Conservation (phyloP, 2,329 filamentous ascomycete genomes). For the Alternaria atra region DNA sequence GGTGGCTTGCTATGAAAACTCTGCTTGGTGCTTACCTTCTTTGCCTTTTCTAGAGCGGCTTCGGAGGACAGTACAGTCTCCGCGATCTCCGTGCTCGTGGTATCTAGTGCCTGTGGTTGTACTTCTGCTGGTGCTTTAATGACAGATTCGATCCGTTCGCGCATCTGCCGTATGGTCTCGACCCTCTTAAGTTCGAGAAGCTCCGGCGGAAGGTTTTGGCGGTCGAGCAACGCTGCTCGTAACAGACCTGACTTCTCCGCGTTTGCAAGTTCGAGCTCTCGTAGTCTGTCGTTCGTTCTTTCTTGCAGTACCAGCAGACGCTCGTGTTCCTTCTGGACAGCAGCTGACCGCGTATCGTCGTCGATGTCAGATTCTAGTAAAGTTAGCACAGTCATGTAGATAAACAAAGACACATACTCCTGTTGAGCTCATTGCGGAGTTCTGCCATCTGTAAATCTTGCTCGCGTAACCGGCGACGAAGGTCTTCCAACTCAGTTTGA, state of each 20-base stretch:
- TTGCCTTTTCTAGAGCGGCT: slow-evolving; percentile 47
- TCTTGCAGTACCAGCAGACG: slow-evolving; percentile 47
- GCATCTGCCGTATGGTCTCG: slow-evolving; percentile 45
- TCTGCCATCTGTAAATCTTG: slow-evolving; percentile 49
- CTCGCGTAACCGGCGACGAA: slow-evolving; percentile 46
- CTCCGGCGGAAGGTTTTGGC: slow-evolving; percentile 44
- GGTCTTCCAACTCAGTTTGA: slow-evolving; percentile 47
- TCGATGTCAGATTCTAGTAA: slow-evolving; percentile 39
- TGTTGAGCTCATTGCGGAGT: slow-evolving; percentile 49
- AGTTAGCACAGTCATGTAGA: slow-evolving; percentile 1
- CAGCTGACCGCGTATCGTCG: slow-evolving; percentile 41
- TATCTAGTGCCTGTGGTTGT: slow-evolving; percentile 42
- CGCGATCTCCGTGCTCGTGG: slow-evolving; percentile 46
- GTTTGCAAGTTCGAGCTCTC: slow-evolving; percentile 47
- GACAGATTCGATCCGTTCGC: slow-evolving; percentile 45
- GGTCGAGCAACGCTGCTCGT: slow-evolving; percentile 44
- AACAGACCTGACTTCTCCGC: slow-evolving; percentile 49
- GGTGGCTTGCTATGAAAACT: slow-evolving; percentile 30
- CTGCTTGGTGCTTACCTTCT: slow-evolving; percentile 49
- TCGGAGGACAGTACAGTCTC: slow-evolving; percentile 46
- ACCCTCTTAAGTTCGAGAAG: slow-evolving; percentile 43
- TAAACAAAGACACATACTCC: slow-evolving; percentile 28
- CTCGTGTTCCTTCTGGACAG: slow-evolving; percentile 47
- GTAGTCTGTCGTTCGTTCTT: slow-evolving; percentile 44
- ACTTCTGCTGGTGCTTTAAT: slow-evolving; percentile 43